Evolutionary conservation across 768 basidiomycete species (phyloP).

Genomic region (Kwoniella dejecticola): DNA sequence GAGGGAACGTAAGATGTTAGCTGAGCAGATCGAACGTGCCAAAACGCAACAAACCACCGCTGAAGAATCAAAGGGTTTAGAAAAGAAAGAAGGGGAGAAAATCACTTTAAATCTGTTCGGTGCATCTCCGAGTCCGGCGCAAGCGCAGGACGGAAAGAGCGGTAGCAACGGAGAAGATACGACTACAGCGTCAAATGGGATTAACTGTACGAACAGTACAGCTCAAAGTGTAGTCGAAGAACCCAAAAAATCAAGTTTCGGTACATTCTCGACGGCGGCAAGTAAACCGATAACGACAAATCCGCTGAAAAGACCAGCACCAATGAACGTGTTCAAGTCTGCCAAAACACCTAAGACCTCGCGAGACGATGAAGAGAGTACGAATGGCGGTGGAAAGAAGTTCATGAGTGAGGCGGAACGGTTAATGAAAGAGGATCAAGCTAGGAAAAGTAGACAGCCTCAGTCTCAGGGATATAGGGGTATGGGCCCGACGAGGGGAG

Average conservation of each 20-base stretch:
- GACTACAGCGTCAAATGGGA: not conserved
- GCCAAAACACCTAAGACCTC: slow-evolving; percentile 51
- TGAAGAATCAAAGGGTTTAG: slow-evolving; percentile 29
- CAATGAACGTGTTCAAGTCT: slow-evolving; percentile 62
- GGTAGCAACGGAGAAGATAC: too few relatives aligned
- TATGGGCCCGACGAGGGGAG: slow-evolving; percentile 38
- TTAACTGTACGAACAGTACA: not conserved
- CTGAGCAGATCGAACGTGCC: slow-evolving; percentile 92
- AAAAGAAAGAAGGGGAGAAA: slow-evolving; percentile 49
- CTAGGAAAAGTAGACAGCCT: slow-evolving; percentile 64
- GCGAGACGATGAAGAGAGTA: not conserved
- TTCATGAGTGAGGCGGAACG: slow-evolving; percentile 80
- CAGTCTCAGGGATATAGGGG: slow-evolving; percentile 34
- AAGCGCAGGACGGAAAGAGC: too few relatives aligned
- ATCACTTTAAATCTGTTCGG: slow-evolving; percentile 41
- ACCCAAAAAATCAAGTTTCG: slow-evolving; percentile 11
- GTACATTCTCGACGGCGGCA: slow-evolving; percentile 22
- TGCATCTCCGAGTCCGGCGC: too few relatives aligned
- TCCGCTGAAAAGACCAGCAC: slow-evolving; percentile 49
- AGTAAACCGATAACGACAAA: slow-evolving; percentile 31
- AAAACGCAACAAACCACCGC: slow-evolving; percentile 48
- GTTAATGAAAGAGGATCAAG: slow-evolving; percentile 86
- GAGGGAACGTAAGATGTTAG: slow-evolving; percentile 81
- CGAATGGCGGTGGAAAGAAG: slow-evolving; percentile 58
- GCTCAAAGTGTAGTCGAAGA: not conserved